A percentile compares a stretch with the other conserved stretches of the same genome.
phyloP scores from a whole-genome alignment of 75 land plant genomes.

The Adiantum capillusveneris region DNA sequence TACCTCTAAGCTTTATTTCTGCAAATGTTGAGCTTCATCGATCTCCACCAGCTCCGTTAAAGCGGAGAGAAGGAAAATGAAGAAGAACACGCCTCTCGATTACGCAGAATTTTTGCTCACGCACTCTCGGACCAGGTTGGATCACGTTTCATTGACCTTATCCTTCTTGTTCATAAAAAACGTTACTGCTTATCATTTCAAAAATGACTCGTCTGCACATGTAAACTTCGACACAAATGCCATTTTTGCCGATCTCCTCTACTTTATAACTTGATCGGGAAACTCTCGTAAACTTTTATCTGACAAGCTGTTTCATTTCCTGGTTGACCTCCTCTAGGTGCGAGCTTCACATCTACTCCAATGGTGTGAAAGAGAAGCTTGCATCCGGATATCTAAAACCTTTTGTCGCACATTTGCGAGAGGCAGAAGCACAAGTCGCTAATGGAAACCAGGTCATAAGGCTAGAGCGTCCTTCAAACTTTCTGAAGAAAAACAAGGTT shows the following conservation, averaged over 20 bases:
- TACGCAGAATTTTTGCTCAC: conserved; percentile 43
- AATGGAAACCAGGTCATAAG: conserved; percentile 24
- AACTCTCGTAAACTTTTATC: neutral
- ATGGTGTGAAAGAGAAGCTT: conserved; percentile 67
- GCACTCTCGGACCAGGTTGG: conserved; percentile 40
- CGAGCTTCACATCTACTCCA: conserved; percentile 58
- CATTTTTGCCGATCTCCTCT: too few relatives aligned
- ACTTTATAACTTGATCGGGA: neutral
- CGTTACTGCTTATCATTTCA: too few relatives aligned
- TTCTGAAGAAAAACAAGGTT: conserved; percentile 10
- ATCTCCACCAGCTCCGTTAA: too few relatives aligned
- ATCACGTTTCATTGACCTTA: neutral
- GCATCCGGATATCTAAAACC: conserved; percentile 76
- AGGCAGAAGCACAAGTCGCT: conserved; percentile 60
- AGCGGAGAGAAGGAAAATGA: too few relatives aligned
- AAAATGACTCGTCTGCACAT: too few relatives aligned
- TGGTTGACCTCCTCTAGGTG: conserved; percentile 33
- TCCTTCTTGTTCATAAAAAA: too few relatives aligned
- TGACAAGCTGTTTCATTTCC: neutral
- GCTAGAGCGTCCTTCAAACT: conserved; percentile 25
- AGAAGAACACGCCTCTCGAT: conserved; percentile 35
- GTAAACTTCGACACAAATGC: neutral
- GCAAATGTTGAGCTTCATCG: too few relatives aligned
- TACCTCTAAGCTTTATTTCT: too few relatives aligned
- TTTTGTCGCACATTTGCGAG: conserved; percentile 62